Evolutionary conservation across 2,329 filamentous ascomycete genomes (phyloP).

Genomic region (Neofusicoccum laricinum): DNA sequence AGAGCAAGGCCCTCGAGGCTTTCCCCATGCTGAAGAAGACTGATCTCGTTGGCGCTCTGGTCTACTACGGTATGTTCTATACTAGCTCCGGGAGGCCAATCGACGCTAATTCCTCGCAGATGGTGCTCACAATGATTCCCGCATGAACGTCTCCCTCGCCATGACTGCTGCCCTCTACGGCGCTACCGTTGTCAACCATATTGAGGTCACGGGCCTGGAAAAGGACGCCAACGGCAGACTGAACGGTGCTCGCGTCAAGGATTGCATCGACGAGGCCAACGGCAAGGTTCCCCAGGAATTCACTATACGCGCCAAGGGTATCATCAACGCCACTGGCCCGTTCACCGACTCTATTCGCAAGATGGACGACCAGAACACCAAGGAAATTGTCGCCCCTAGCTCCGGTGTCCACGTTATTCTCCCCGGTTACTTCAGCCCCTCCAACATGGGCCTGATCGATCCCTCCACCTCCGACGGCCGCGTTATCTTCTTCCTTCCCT

Average conservation of each 20-base stretch:
- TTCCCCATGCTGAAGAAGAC: conserved; percentile 87
- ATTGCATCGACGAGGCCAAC: conserved; percentile 65
- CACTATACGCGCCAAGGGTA: conserved; percentile 70
- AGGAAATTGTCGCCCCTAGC: conserved; percentile 80
- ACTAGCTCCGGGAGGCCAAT: neutral
- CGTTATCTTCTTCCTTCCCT: conserved; percentile 90
- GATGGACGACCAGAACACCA: conserved; percentile 70
- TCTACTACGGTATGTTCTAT: conserved; percentile 67
- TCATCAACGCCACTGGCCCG: conserved; percentile 86
- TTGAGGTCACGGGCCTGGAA: conserved; percentile 73
- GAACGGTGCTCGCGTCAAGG: conserved; percentile 70
- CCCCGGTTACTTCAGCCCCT: conserved; percentile 80
- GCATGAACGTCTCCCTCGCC: conserved; percentile 86
- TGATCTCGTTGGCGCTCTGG: conserved; percentile 74
- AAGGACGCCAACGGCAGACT: conserved; percentile 72
- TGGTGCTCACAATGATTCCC: conserved; percentile 86
- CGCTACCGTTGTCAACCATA: conserved; percentile 76
- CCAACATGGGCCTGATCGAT: conserved; percentile 84
- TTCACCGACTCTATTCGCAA: conserved; percentile 84
- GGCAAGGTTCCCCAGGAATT: conserved; percentile 63
- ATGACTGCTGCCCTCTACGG: conserved; percentile 89
- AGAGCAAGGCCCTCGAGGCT: conserved; percentile 79
- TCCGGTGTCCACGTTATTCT: conserved; percentile 85
- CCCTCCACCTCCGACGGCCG: conserved; percentile 82
- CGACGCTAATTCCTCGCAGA: conserved; percentile 48